Evolutionary conservation across 1,284 basidiomycete species (phyloP), one percentile per base, ranked within the genome.

Genomic region (Cryptococcus hybrid): DNA sequence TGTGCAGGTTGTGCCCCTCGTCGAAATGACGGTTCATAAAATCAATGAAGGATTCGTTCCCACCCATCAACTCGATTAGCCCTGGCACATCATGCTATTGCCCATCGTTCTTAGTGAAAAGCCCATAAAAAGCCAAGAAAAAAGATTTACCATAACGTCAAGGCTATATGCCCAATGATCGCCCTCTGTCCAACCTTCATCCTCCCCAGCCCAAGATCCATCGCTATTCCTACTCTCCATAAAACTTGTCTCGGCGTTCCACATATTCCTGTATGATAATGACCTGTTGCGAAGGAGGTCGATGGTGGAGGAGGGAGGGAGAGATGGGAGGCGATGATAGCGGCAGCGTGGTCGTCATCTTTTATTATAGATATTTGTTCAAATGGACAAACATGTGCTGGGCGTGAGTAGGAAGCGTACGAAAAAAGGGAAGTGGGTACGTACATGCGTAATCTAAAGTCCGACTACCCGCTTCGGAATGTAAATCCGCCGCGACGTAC

Each of bases 141-240:
- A 36, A 35, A 9, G 7, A 62, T 68, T 44, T 48, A 72, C 71
- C 74, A 69, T 74, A 5, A 89, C 87, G 52, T 88, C 86, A 63
- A 90, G 86, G 2, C 86, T 85, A 71, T 91, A 90, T 7, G 86
- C 86, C 88, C 88, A 90, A 77, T 87, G 87, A 71, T 91, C 89
- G 40, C 88, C 89, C 77, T 89, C 89, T 6, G 86, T 90, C 89
- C 87, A 90, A 0, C 86, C 89, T 12, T 75, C 81, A 55, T 85
- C 82, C 35, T 81, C 80, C 12, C 89, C 88, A 0, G 88, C 89
- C 84, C 86, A 90, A 3, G 80, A 75, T 0, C 89, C 89, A 65
- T 84, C 81, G 12, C 81, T 80, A 57, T 87, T 85, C 42, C 85
- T 81, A 4, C 88, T 88, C 67, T 90, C 88, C 86, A 92, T 90